Evolutionary conservation across 1,284 basidiomycete species (phyloP), one percentile per base, ranked within the genome.

Genomic region (Puccinia coronata): DNA sequence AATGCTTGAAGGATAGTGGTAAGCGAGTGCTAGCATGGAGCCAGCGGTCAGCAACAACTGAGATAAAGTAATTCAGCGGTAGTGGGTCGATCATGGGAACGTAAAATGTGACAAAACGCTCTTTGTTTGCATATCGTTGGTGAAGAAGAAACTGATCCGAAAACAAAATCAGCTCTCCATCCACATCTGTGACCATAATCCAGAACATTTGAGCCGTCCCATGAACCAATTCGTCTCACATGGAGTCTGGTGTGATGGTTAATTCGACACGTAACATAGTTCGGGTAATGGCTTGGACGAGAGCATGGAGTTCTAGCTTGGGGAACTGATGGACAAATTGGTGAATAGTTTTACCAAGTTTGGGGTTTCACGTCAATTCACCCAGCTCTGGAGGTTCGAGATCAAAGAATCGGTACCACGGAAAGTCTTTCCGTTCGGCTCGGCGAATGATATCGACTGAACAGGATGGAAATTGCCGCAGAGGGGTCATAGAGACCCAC

Each of bases 401-500:
- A 86, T 97, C 94, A 84, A 96, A 97, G 88, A 96, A 97, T 59
- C 94, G 91, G 86, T 96, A 94, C 95, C 95, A 98, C 0, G 95
- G 95, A 88, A 97, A 99, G 89, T 99, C 96, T 86, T 99, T 99
- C 57, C 95, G 92, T 87, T 99, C 96, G 0, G 96, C 94, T 84
- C 96, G 94, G 74, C 93, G 90, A 76, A 99, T 89, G 63, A 99
- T 92, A 82, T 98, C 95, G 70, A 63, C 71, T 0, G 94, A 94
- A 18, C 85, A 85, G 84, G 92, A 92, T 85, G 92, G 93, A 89
- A 98, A 99, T 86, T 99, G 97, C 74, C 96, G 90, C 72, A 99
- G 88, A 20, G 96, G 96, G 0, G 95, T 96, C 96, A 99, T 99
- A 0, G 95, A 95, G 67, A 92, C 92, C 96, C 97, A 99, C 90